phyloP scores from a whole-genome alignment of 2,329 filamentous ascomycete species.

The Pyrenochaeta sp. region DNA sequence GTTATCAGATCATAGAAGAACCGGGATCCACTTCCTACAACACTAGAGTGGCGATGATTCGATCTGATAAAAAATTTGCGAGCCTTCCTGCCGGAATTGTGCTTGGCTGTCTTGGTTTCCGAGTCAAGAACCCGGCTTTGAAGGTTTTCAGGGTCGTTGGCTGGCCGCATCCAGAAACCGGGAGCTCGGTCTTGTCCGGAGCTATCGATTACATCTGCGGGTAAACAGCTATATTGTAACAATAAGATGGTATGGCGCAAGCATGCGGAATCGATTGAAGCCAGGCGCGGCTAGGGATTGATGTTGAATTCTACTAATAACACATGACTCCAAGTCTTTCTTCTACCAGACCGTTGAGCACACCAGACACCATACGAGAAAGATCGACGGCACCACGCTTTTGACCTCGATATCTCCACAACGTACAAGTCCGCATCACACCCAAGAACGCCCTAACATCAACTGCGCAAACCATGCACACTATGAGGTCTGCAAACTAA shows the following conservation, averaged over 20 bases:
- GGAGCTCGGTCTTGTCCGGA: not conserved
- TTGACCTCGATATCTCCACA: conserved; percentile 48
- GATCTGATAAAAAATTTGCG: not conserved
- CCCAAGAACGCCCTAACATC: conserved; percentile 3
- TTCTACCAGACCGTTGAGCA: not conserved
- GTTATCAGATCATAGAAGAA: not conserved
- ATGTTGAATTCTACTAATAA: not conserved
- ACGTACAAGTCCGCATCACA: not conserved
- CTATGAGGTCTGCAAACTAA: conserved; percentile 54
- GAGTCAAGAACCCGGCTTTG: not conserved
- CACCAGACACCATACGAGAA: not conserved
- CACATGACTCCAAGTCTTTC: not conserved
- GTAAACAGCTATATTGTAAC: not conserved
- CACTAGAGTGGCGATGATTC: not conserved
- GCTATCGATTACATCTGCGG: not conserved
- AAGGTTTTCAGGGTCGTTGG: not conserved
- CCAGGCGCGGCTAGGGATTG: not conserved
- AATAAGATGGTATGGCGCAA: not conserved
- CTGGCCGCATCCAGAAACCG: not conserved
- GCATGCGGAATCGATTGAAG: not conserved
- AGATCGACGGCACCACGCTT: not conserved
- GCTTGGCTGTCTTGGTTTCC: not conserved
- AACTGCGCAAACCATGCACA: conserved; percentile 2
- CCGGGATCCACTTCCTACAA: not conserved
- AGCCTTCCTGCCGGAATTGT: not conserved